Evolutionary conservation across 2,329 filamentous ascomycete species (phyloP), one percentile per base, ranked within the genome.

Genomic region (Fusarium proliferatum): DNA sequence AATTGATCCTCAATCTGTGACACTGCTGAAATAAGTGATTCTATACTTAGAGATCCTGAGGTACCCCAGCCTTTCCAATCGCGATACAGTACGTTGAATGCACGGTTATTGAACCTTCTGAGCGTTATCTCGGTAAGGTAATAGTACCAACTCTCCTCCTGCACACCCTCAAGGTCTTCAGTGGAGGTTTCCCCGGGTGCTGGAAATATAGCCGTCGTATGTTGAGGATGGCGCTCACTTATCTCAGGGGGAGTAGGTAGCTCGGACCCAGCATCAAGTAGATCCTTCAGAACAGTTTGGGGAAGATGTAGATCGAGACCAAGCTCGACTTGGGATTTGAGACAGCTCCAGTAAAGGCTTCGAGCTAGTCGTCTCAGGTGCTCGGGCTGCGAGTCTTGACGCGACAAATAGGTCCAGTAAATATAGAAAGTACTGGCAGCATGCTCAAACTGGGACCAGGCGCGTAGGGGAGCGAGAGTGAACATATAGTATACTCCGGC

Each of bases 161-260:
- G 45, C 3, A 46, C 17, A 28, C 45, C 9, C 4, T 9, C 17
- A 21, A 46, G 45, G 13, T 28, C 45, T 15, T 46, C 12, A 1
- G 16, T 11, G 2, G 17, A 3, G 5, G 0, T 6, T 19, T 46
- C 2, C 16, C 7, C 23, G 0, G 23, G 26, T 3, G 45, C 17
- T 28, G 5, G 45, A 46, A 21, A 28, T 46, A 46, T 46, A 2
- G 17, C 16, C 6, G 4, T 45, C 9, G 5, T 6, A 5, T 46
- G 8, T 9, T 9, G 26, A 9, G 45, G 13, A 19, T 28, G 12
- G 10, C 12, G 3, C 9, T 5, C 45, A 3, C 21, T 28, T 21
- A 28, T 28, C 26, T 46, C 26, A 6, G 45, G 43, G 1, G 43
- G 43, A 2, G 23, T 13, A 5, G 43, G 43, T 9, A 45, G 23